Evolutionary conservation across 257 asterid species (phyloP), one percentile per base, ranked within the genome.

Genomic region (Echium plantagineum): DNA sequence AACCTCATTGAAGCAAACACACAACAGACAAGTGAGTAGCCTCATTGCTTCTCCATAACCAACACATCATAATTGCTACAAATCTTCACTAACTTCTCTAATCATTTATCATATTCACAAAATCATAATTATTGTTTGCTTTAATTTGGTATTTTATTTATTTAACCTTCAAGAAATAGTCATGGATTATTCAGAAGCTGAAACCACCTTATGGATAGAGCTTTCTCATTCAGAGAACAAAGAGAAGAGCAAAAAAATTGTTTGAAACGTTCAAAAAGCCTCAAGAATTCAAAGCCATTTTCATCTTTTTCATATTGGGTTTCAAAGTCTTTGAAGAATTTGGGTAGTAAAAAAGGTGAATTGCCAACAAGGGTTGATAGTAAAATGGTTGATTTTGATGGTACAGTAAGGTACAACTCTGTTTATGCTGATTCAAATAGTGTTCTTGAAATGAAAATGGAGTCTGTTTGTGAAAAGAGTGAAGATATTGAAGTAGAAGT

Each of bases 361-460:
- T 70, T 31, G 28, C 71, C 78, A 1, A 74, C 60, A 15, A 72
- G 78, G 38, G 49, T 61, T 59, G 76, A 76, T 4, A 66, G 75
- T 54, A 73, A 57, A 58, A 71, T 85, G 68, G 77, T 74, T 16
- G 20, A 17, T 5, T 53, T 53, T 20, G 66, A 63, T 28, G 87
- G 87, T 15, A 72, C 78, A 75, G 66, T 81, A 18, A 77, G 75
- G 28, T 73, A 75, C 65, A 79, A 77, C 74, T 78, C 86, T 58
- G 68, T 58, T n/a, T 85, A 70, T 65, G 76, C 84, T 26, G 84
- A 68, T 70, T 77, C 84, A 6, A 82, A 86, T 22, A 42, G 72
- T 71, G 69, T 19, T 42, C 66, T 69, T 46, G 80, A 70, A 53
- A 73, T 59, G 13, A 66, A 71, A 52, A 77, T 76, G 87, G 84